A percentile compares a stretch with the other conserved stretches of the same genome.
These are phyloP conservation scores for Casaregolazyma suthepensis DNA, from an alignment of 1,139 yeast genomes.

Conservation along the genomic window DNA sequence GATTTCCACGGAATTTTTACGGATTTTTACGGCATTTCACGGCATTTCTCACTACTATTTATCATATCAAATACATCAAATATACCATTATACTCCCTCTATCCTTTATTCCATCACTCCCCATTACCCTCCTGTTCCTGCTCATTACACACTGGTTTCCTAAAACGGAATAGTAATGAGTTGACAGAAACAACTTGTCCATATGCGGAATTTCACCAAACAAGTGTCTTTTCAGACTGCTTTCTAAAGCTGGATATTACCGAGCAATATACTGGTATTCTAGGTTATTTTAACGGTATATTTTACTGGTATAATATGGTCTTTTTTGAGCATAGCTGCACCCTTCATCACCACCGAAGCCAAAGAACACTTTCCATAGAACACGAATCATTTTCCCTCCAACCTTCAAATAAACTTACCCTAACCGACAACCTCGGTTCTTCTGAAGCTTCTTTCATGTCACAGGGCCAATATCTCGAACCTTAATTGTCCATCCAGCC, in stretches of 20 bases:
- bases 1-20: background rate
- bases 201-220: too few species aligned
- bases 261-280: background rate
- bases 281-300: too few species aligned
- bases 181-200: background rate
- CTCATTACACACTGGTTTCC: background rate
- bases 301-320: background rate
- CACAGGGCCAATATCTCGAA: background rate
- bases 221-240: background rate
- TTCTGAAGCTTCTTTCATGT: background rate
- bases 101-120: too few species aligned
- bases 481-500: background rate
- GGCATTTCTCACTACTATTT: too few species aligned
- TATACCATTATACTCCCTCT: too few species aligned
- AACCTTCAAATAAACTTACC: background rate
- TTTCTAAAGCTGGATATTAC: background rate
- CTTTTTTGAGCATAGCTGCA: too few species aligned
- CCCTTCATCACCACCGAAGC: too few species aligned
- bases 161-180: background rate
- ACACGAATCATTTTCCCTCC: background rate
- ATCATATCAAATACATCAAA: too few species aligned
- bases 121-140: background rate
- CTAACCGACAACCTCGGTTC: background rate
- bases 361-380: too few species aligned
- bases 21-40: too few species aligned